Conservation (phyloP, 345 rosid genomes). For the Carallia pectinifolia region DNA sequence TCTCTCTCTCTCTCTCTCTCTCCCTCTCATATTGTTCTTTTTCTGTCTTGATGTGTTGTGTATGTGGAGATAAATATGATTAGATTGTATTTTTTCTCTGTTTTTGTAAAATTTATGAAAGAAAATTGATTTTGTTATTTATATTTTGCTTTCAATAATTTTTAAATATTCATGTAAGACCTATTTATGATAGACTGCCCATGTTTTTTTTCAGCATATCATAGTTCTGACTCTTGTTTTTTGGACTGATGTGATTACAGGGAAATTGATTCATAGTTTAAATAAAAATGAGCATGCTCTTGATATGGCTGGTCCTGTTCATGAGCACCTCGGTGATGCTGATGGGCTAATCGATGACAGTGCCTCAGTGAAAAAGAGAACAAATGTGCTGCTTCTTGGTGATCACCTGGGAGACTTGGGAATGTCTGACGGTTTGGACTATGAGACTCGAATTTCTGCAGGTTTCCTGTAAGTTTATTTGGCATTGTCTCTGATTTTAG, state of each 20-base stretch:
- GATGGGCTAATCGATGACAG: constrained; percentile 34
- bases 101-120: too few relatives aligned
- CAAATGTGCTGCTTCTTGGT: constrained; percentile 80
- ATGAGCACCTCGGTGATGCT: constrained; percentile 47
- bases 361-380: constrained; percentile 58
- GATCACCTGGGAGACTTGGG: constrained; percentile 83
- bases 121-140: too few relatives aligned
- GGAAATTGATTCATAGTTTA: constrained; percentile 75
- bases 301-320: constrained; percentile 88
- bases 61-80: not conserved
- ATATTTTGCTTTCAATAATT: too few relatives aligned
- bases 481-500: not conserved
- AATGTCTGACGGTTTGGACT: constrained; percentile 86
- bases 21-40: not conserved
- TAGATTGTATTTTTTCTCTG: not conserved
- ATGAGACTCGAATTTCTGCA: constrained; percentile 66
- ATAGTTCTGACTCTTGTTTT: constrained; percentile 10
- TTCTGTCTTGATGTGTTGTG: not conserved
- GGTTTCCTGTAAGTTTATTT: constrained; percentile 75
- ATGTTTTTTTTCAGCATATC: not conserved
- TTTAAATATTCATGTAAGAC: too few relatives aligned
- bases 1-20: not conserved
- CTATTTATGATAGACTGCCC: not conserved
- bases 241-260: constrained; percentile 30
- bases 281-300: constrained; percentile 90